Percentiles rank a stretch among this genome's conserved stretches.
Conservation (phyloP, 306 rosid genomes). For the Vigna nakashimae region DNA sequence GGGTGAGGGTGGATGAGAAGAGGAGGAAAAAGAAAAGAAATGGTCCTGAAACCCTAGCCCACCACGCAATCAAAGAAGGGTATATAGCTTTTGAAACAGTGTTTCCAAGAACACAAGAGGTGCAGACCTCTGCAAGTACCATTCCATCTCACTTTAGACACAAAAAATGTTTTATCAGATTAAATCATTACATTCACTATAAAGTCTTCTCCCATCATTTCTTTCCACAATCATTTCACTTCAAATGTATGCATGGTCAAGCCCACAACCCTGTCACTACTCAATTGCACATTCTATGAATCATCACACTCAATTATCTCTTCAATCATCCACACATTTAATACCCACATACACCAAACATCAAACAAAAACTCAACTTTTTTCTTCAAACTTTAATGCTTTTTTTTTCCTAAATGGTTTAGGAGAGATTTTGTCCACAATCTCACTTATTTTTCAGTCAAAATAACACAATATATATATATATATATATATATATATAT, state of each 20-base stretch:
- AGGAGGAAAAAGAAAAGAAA: not conserved
- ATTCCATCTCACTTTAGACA: conserved; percentile 2
- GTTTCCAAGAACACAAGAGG: not conserved
- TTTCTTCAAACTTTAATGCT: not conserved
- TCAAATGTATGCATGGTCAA: not conserved
- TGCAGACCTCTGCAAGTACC: not conserved
- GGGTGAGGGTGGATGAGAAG: not conserved
- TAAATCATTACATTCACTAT: conserved; percentile 25
- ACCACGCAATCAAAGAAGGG: conserved; percentile 2
- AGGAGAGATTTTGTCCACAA: not conserved
- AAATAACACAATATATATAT: too few relatives aligned
- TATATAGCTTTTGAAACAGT: conserved; percentile 2
- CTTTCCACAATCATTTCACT: conserved; percentile 26
- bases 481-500: too few relatives aligned
- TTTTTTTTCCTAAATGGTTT: too few relatives aligned
- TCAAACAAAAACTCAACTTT: too few relatives aligned
- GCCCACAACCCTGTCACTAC: conserved; percentile 17
- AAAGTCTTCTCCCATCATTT: conserved; percentile 35
- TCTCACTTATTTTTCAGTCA: too few relatives aligned
- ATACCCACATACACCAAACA: not conserved
- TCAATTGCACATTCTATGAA: not conserved
- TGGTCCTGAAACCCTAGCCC: conserved; percentile 36
- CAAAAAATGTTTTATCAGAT: conserved; percentile 1
- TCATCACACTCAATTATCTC: conserved; percentile 13
- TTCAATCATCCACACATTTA: not conserved